Percentiles rank a stretch among this genome's conserved stretches.
These are phyloP conservation scores for Zelonia costaricensis DNA, from an alignment of 208 protist species.

Conservation along the genomic window DNA sequence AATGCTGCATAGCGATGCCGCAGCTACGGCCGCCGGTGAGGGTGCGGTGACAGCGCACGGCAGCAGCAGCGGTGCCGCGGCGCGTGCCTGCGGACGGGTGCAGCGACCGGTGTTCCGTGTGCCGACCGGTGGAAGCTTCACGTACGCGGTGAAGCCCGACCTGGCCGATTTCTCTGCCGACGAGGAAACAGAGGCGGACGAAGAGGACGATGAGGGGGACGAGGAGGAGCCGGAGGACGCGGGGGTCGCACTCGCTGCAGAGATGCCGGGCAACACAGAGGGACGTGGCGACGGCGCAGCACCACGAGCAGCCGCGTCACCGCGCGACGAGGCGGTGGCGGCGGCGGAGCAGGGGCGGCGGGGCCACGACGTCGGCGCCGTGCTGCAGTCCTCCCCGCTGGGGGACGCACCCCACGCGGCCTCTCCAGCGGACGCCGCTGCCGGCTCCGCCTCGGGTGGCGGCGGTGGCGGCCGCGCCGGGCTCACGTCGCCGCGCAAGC, in stretches of 20 bases:
- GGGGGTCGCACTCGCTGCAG: neutral
- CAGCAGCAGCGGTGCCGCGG: neutral
- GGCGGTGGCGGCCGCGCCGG: too few species aligned
- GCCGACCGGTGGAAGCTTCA: slow-evolving; percentile 19
- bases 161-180: slow-evolving; percentile 14
- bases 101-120: slow-evolving; percentile 15
- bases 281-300: too few species aligned
- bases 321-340: too few species aligned
- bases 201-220: slow-evolving; percentile 11
- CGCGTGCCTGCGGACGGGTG: neutral
- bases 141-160: slow-evolving; percentile 5
- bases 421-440: too few species aligned
- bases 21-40: neutral
- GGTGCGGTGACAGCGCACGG: too few species aligned
- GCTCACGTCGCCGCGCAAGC: neutral
- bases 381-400: too few species aligned
- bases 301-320: too few species aligned
- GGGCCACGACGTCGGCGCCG: too few species aligned
- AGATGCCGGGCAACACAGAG: too few species aligned
- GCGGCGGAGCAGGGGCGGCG: too few species aligned
- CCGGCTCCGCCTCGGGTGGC: too few species aligned
- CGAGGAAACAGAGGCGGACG: slow-evolving; percentile 11
- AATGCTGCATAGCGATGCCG: neutral
- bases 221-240: slow-evolving; percentile 8
- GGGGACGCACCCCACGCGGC: too few species aligned